Evolutionary conservation across 148 eudicot species (phyloP), one percentile per base, ranked within the genome.

Genomic region (Rhododendron vialii): DNA sequence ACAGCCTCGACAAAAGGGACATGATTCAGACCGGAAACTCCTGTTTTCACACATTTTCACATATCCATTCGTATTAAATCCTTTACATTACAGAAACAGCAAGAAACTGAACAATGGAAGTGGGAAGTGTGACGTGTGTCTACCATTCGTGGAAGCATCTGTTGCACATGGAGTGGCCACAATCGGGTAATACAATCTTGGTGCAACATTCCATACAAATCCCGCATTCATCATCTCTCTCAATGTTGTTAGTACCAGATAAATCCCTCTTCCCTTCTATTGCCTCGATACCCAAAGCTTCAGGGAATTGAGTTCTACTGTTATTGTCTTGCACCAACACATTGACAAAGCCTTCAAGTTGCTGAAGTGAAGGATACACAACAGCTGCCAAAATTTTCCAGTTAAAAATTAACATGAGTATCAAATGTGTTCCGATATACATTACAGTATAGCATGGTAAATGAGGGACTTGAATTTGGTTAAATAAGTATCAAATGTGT

Each of bases 1-100:
- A 91, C 91, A 91, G 89, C 96, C 97, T 75, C 99, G 93, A 85
- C 99, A 96, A 53, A 94, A 96, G 2, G 99, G 99, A 90, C 99
- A 96, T 13, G 99, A 96, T 59, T 87, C 90, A 30, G 98, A 95
- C 53, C 99, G 89, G 24, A 90, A 51, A 83, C 90, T 93, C 99
- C 98, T 96, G 89, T 38, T 35, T 74, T 14, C 47, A 30, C 48
- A 83, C 57, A 83, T 47, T 85, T 69, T 63, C 30, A 48, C 47
- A 75, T 22, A 18, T 78, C 67, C 5, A 2, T 53, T 10, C 2
- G 3, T 18, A 18, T 47, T 47, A 41, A 71, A 69, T 67, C 45
- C 45, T 3, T 73, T 20, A 35, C 51, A 48, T 50, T 15, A 45
- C 35, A 81, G 14, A 51, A 33, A 81, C 15, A 28, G n/a, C 41